Percentiles rank a stretch among this genome's conserved stretches.
phyloP scores from a whole-genome alignment of 352 stramenopile species.

The Blastocystis sp. region DNA sequence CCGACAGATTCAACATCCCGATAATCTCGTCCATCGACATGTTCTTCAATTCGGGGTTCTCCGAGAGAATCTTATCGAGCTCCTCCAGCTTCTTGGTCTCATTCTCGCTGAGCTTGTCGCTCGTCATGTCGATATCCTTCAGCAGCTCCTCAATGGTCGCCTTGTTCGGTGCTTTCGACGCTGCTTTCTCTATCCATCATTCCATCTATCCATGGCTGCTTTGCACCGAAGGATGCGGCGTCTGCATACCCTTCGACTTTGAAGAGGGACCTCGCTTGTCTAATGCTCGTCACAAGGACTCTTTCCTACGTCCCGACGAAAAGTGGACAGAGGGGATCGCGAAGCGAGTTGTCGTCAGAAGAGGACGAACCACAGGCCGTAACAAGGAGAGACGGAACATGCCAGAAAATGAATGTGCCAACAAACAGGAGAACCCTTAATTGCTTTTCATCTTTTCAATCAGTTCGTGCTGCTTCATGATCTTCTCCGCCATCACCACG shows the following conservation, averaged over 20 bases:
- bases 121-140: slow-evolving; percentile 44
- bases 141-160: neutral
- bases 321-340: neutral
- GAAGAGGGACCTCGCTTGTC: neutral
- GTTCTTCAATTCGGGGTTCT: slow-evolving; percentile 45
- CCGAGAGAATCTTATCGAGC: slow-evolving; percentile 19
- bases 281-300: neutral
- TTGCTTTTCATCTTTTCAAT: slow-evolving; percentile 53
- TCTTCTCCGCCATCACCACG: slow-evolving; percentile 52
- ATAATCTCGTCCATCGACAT: slow-evolving; percentile 54
- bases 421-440: neutral
- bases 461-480: slow-evolving; percentile 41
- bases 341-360: neutral
- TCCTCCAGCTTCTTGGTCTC: slow-evolving; percentile 35
- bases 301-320: neutral
- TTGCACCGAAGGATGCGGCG: neutral
- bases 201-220: neutral
- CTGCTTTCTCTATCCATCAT: neutral
- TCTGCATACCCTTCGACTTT: neutral
- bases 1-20: slow-evolving; percentile 50
- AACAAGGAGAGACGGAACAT: neutral
- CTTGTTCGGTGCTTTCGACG: neutral
- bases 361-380: neutral
- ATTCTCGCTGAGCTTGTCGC: neutral
- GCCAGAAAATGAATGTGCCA: neutral